Evolutionary conservation across 1,284 basidiomycete species (phyloP), one percentile per base, ranked within the genome.

Genomic region (Ustilago tritici): DNA sequence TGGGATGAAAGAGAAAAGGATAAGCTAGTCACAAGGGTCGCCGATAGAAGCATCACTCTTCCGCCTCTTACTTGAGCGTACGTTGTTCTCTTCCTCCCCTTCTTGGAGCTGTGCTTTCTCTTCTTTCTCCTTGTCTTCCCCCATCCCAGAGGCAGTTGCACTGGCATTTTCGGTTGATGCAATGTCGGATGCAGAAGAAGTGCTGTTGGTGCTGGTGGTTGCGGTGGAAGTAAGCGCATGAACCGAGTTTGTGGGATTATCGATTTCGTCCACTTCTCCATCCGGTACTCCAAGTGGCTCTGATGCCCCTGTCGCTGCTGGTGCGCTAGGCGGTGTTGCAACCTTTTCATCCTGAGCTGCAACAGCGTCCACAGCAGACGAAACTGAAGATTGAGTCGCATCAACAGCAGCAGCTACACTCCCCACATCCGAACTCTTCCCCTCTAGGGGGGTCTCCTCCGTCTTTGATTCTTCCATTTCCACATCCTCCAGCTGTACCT

Each of bases 211-310:
- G 56, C 41, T 54, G 14, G 56, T 41, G 14, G 70, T 64, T 2
- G 74, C 72, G 38, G 74, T 72, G 2, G 73, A 36, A 2, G 67
- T 64, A 47, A 77, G 70, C 0, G 74, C 55, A 31, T 65, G 40
- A 19, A 72, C n/a, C 3, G 49, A 53, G 34, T 57, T 41, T 4
- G 9, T 10, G 2, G 70, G 62, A 35, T 77, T 68, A 38, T 78
- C 78, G 10, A 79, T 8, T 36, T 79, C 78, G 66, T 79, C 78
- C 2, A 79, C 75, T 19, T 50, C 34, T 3, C 77, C 77, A 15
- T 14, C 14, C 4, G 77, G 74, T 4, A 78, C 35, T 10, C 70
- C 70, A 14, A 70, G 57, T 34, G 70, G 66, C 23, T 71, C 55
- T 36, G 35, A 19, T 15, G 56, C 1, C 23, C 65, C 55, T 36